Evolutionary conservation across 2,329 filamentous ascomycete species (phyloP).

Genomic region (Lachnellula suecica): DNA sequence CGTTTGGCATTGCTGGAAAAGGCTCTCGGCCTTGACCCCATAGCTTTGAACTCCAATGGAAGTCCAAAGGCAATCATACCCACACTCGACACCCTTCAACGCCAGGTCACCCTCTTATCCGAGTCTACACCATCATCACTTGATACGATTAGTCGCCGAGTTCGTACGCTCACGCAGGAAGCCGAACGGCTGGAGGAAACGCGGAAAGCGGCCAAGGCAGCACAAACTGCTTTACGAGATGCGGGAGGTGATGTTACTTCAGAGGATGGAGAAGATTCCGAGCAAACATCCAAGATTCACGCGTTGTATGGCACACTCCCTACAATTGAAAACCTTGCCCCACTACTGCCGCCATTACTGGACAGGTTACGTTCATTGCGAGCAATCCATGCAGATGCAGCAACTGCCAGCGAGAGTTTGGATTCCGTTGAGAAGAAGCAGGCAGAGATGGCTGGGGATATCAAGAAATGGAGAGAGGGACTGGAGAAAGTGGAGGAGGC

Average conservation of each 20-base stretch:
- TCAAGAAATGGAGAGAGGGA: constrained; percentile 82
- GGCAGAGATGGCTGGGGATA: constrained; percentile 77
- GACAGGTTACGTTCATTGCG: constrained; percentile 82
- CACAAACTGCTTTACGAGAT: constrained; percentile 56
- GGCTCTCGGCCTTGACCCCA: constrained; percentile 74
- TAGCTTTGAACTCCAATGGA: constrained; percentile 56
- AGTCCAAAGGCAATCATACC: constrained; percentile 73
- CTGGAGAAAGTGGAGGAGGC: constrained; percentile 76
- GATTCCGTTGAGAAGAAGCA: constrained; percentile 78
- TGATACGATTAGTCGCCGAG: constrained; percentile 68
- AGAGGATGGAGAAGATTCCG: constrained; percentile 55
- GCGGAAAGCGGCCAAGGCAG: constrained; percentile 58
- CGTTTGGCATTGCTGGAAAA: constrained; percentile 78
- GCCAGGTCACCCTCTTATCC: constrained; percentile 74
- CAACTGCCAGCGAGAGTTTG: constrained; percentile 74
- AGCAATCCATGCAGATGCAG: constrained; percentile 83
- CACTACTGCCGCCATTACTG: constrained; percentile 79
- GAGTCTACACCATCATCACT: constrained; percentile 71
- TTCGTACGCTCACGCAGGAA: constrained; percentile 69
- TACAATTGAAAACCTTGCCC: constrained; percentile 83
- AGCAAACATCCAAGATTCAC: constrained; percentile 84
- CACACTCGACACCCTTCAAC: constrained; percentile 76
- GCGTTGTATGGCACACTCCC: constrained; percentile 86
- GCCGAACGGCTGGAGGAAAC: constrained; percentile 70
- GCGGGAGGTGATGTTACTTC: constrained; percentile 36